These are phyloP conservation scores for Colletotrichum liriopes DNA, from an alignment of 2,329 filamentous ascomycete genomes.

Conservation along the genomic window DNA sequence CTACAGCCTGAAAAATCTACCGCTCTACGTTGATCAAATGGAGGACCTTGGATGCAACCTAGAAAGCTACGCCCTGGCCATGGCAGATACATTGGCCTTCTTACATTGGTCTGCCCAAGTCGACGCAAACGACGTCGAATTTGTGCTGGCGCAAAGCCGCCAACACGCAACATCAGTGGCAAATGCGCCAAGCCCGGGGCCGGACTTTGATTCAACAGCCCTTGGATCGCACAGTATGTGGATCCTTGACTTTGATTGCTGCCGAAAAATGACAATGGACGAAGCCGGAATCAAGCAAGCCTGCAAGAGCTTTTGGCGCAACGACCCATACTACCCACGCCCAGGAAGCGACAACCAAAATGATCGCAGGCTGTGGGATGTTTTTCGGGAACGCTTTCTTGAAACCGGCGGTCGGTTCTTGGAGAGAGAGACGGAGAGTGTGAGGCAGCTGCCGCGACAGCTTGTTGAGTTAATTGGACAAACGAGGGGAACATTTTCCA, in stretches of 20 bases:
- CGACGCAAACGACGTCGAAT: constrained; percentile 70
- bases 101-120: constrained; percentile 64
- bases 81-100: constrained; percentile 66
- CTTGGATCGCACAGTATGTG: constrained; percentile 58
- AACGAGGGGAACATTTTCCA: background rate
- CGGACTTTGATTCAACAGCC: background rate
- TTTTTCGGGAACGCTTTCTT: constrained; percentile 42
- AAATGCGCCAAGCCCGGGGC: no score
- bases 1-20: constrained; percentile 65
- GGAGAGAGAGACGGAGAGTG: background rate
- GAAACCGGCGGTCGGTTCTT: background rate
- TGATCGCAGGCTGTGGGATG: constrained; percentile 46
- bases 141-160: constrained; percentile 61
- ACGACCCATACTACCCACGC: constrained; percentile 67
- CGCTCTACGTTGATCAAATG: constrained; percentile 68
- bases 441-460: constrained; percentile 46
- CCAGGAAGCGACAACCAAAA: constrained; percentile 46
- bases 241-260: constrained; percentile 66
- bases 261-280: constrained; percentile 54
- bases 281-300: constrained; percentile 57
- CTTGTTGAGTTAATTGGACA: constrained; percentile 11
- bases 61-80: constrained; percentile 56
- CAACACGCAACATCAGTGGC: background rate
- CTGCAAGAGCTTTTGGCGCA: constrained; percentile 61
- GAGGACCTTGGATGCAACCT: constrained; percentile 56